Base-by-base conservation (phyloP, 139 green algal species). In the Chlorella ohadii region DNA sequence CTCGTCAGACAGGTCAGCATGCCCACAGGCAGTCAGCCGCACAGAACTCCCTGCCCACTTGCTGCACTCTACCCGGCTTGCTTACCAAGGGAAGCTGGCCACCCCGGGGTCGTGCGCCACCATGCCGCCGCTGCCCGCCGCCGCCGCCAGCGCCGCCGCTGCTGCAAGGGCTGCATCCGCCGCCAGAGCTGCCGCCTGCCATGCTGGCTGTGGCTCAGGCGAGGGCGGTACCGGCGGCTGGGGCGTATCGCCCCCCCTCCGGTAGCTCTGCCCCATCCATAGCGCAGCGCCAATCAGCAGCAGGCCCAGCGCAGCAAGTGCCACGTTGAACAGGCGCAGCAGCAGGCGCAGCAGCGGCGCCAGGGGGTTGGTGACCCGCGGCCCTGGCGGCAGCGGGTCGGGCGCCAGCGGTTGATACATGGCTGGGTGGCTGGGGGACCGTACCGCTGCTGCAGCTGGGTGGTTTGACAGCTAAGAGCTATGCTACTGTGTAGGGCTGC, bases 51-150 rank as follows among this genome's bases (percentile, higher is more conserved):
- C 44, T 51, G 44, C 44, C 44, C 44, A 51, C 9, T n/a, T n/a
- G n/a, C n/a, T n/a, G n/a, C n/a, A n/a, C n/a, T n/a, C n/a, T n/a
- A n/a, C n/a, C n/a, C n/a, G n/a, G 15, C 51, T 3, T 5, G 0
- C 55, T 67, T 33, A 80, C 74, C 78, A 84, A 57, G 78, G 78
- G 47, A 76, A 84, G 44, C 66, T 57, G 4, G 79, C 79, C 51
- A 78, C 66, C 23, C 25, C 36, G 11, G 61, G 51, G 15, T 59
- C 51, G 22, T 59, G 51, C 51, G 11, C 51, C 51, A 13, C 51
- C 51, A 19, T 20, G 12, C 51, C 51, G 11, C 51, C 51, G 51
- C 51, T n/a, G n/a, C n/a, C n/a, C n/a, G n/a, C n/a, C n/a, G n/a
- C n/a, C n/a, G n/a, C n/a, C n/a, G n/a, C 44, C 44, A 11, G 27